A percentile compares a stretch with the other conserved stretches of the same genome.
Evolutionary conservation across 1,139 yeast genomes (phyloP).

Genomic region (Entelexis paramagnoliae): DNA sequence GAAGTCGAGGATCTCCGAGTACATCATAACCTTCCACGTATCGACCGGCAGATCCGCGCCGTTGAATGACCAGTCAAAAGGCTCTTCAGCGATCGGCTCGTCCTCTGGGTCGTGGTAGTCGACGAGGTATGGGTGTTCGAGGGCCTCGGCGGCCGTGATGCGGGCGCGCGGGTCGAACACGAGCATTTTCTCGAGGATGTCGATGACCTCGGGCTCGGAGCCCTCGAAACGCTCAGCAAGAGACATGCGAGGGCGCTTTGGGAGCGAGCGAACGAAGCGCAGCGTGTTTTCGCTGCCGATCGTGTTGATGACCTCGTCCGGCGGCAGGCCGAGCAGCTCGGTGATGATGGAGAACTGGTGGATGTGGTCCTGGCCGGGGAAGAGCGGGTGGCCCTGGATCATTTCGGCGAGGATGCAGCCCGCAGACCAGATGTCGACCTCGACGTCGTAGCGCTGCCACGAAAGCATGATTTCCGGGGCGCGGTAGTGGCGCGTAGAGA

Average conservation of each 20-base stretch:
- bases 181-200: conserved; percentile 76
- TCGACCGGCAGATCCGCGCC: conserved; percentile 97
- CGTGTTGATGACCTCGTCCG: conserved; percentile 89
- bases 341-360: conserved; percentile 96
- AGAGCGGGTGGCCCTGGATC: conserved; percentile 97
- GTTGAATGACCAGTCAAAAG: conserved; percentile 96
- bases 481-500: conserved; percentile 88
- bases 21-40: conserved; percentile 99
- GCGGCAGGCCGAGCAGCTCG: conserved; percentile 92
- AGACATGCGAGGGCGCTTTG: conserved; percentile 86
- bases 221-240: conserved; percentile 71
- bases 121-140: conserved; percentile 82
- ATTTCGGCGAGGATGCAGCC: conserved; percentile 98
- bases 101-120: conserved; percentile 98
- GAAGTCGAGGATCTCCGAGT: conserved; percentile 89
- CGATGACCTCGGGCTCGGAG: conserved; percentile 84
- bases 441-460: conserved; percentile 98
- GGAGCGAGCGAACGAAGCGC: conserved; percentile 86
- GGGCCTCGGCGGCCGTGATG: conserved; percentile 82
- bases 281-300: conserved; percentile 92
- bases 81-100: conserved; percentile 87
- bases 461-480: conserved; percentile 99
- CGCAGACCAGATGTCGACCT: conserved; percentile 98
- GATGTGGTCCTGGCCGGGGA: conserved; percentile 98
- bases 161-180: conserved; percentile 92